Base-by-base conservation (phyloP, 257 asterid species). In the Salvia hispanica region DNA sequence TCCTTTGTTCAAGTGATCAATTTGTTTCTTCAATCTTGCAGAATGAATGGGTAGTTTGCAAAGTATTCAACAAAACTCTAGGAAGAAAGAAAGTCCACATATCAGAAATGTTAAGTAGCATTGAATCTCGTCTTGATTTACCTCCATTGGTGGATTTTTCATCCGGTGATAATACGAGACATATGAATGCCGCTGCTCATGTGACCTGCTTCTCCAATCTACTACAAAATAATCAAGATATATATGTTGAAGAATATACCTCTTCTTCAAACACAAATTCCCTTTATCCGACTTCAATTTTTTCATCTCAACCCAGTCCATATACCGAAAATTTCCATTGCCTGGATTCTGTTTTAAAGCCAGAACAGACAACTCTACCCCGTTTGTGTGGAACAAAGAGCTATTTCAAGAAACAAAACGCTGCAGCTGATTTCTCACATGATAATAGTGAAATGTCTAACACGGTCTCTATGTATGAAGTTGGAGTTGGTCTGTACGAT, bases 31-130 rank as follows among this genome's bases (percentile, higher is more conserved):
- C 44, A 5, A 9, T 66, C 52, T 66, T 28, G 50, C 90, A 91
- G 97, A 85, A 67, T 33, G 96, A 88, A 77, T 88, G 96, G 96
- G 96, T 86, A 59, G 72, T 85, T 7, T 80, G 95, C 54, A 83
- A 95, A 80, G 62, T 88, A 18, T 91, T 91, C 21, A 83, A 83
- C 57, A 91, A 91, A 72, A 58, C 71, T 59, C 59, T 83, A 2
- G 88, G 86, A 54, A 93, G 91, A 15, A 86, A 86, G 73, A 88
- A 86, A 63, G 77, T 82, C 10, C 88, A 83, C 47, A 82, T 82
- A 59, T 86, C 87, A 5, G 79, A 79, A 12, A 71, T 86, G 1
- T 8, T 7, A 2, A 73, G 62, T 15, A 44, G 62, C 18, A 15
- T 15, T 14, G 67, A 78, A 25, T 9, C 10, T 18, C 62, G 60